Base-by-base conservation (phyloP, 2,329 filamentous ascomycete genomes). In the Diplocarpon rosae region DNA sequence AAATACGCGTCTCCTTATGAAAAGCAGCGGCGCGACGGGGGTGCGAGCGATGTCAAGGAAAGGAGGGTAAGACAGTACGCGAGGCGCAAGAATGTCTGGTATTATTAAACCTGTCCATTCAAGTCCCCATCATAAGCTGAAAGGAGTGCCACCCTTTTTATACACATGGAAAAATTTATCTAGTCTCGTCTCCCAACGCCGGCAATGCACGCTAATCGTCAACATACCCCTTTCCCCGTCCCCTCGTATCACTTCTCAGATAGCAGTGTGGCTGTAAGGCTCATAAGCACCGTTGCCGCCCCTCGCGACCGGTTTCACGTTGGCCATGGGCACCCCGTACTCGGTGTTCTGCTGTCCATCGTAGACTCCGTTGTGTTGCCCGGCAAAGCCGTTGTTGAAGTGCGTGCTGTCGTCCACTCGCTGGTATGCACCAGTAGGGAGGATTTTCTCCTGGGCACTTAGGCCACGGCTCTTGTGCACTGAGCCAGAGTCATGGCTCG, bases 241-340 rank as follows among this genome's bases (percentile, higher is more conserved):
- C 24, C 30, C 4, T n/a, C 13, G 2, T 17, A 13, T 32, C 24
- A 1, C 12, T 16, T 11, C 38, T 48, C 71, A 79, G 37, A 67
- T 66, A 36, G 69, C 68, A 47, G 62, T 54, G 56, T 78, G 76
- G 41, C 71, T 71, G 63, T 80, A 81, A 30, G 77, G 77, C 70
- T 81, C 77, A 62, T 81, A 81, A 32, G 75, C 76, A 58, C 48
- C 69, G 56, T 58, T 68, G 59, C 49, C 63, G 64, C 43, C 65
- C 8, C 40, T 42, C n/a, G 40, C 40, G 62, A 17, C 62, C 36
- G 56, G 44, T 46, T 54, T 57, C 44, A 56, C 49, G 12, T 54
- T 52, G 15, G 46, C 57, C 55, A 52, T 53, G 41, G 47, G 63
- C 55, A 54, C 61, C 59, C 56, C 60, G 53, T 44, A 52, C 13